phyloP scores from a whole-genome alignment of 768 basidiomycete genomes.

The Scleroderma citrinum region DNA sequence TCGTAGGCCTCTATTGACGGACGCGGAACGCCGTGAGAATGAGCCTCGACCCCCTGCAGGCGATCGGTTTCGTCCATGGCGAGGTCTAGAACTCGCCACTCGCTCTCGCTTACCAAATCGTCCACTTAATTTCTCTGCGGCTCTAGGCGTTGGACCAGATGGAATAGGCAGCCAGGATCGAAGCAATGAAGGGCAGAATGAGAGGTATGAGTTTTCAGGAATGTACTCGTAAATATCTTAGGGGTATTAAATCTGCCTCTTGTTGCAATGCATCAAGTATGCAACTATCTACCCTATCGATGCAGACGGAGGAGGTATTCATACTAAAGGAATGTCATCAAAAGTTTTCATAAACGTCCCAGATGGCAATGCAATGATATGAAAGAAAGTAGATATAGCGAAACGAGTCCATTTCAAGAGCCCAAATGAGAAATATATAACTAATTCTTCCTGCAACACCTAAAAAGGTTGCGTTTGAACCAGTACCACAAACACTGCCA shows the following conservation, averaged over 20 bases:
- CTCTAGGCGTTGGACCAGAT: slow-evolving; percentile 8
- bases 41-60: neutral
- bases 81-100: slow-evolving; percentile 4
- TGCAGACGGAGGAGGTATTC: slow-evolving; percentile 18
- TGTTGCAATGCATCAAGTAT: slow-evolving; percentile 12
- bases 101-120: slow-evolving; percentile 14
- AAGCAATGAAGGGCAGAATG: slow-evolving; percentile 7
- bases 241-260: slow-evolving; percentile 12
- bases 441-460: slow-evolving; percentile 73
- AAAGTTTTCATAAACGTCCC: slow-evolving; percentile 22
- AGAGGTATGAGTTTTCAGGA: slow-evolving; percentile 36
- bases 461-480: slow-evolving; percentile 78
- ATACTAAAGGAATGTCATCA: slow-evolving; percentile 12
- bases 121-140: slow-evolving; percentile 9
- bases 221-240: slow-evolving; percentile 50
- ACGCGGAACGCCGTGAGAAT: slow-evolving; percentile 11
- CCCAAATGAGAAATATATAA: slow-evolving; percentile 2
- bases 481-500: slow-evolving; percentile 74
- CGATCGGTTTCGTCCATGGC: slow-evolving; percentile 20
- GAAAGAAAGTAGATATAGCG: slow-evolving; percentile 30
- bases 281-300: slow-evolving; percentile 20
- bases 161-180: neutral
- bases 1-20: slow-evolving; percentile 40
- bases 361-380: slow-evolving; percentile 14
- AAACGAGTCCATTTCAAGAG: slow-evolving; percentile 20